Conservation (phyloP, 2,329 filamentous ascomycete species). For the Moelleriella libera region DNA sequence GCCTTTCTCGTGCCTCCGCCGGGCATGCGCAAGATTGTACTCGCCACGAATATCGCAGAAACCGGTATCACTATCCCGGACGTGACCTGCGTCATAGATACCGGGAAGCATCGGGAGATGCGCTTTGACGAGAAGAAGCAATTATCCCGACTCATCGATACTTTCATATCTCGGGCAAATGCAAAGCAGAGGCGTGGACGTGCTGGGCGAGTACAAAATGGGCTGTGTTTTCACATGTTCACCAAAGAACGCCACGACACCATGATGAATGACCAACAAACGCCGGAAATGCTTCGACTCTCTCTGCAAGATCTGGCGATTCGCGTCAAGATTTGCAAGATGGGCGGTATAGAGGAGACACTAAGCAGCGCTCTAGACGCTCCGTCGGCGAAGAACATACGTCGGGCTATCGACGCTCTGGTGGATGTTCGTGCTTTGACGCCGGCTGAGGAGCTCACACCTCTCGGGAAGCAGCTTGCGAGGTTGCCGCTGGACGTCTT, state of each 20-base stretch:
- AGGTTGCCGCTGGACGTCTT: slow-evolving; percentile 87
- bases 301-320: slow-evolving; percentile 92
- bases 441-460: slow-evolving; percentile 65
- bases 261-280: slow-evolving; percentile 81
- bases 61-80: slow-evolving; percentile 98
- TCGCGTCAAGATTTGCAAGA: slow-evolving; percentile 91
- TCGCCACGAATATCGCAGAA: slow-evolving; percentile 96
- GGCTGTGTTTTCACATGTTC: slow-evolving; percentile 91
- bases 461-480: slow-evolving; percentile 74
- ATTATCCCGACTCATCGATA: slow-evolving; percentile 78
- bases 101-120: slow-evolving; percentile 96
- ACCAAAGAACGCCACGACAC: slow-evolving; percentile 80
- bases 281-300: slow-evolving; percentile 86
- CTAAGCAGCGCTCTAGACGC: slow-evolving; percentile 79
- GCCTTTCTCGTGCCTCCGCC: slow-evolving; percentile 76
- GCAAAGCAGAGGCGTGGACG: slow-evolving; percentile 88
- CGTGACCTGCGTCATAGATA: slow-evolving; percentile 92
- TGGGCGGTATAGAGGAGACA: slow-evolving; percentile 85
- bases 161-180: slow-evolving; percentile 90
- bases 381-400: slow-evolving; percentile 82
- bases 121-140: slow-evolving; percentile 88
- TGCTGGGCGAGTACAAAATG: slow-evolving; percentile 89
- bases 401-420: slow-evolving; percentile 80
- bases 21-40: slow-evolving; percentile 79
- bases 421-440: slow-evolving; percentile 89